These are phyloP conservation scores for Omphalotus guepiniiformis DNA, from an alignment of 768 basidiomycete species.

Conservation along the genomic window DNA sequence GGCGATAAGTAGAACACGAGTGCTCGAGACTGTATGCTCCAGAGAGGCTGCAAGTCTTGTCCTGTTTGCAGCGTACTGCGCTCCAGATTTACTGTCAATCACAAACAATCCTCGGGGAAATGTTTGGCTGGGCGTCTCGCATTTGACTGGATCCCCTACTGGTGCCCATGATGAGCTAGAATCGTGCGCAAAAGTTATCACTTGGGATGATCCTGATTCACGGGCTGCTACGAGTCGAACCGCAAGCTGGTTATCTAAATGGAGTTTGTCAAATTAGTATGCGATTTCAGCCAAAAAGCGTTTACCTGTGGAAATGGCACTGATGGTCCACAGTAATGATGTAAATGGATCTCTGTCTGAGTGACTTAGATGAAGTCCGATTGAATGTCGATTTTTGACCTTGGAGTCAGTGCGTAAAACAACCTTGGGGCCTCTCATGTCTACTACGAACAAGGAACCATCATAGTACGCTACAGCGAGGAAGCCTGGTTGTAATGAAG, in stretches of 20 bases:
- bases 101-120: conserved; percentile 48
- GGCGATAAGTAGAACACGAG: conserved; percentile 38
- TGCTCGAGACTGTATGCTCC: conserved; percentile 15
- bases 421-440: conserved; percentile 71
- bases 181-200: conserved; percentile 48
- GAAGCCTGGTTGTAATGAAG: conserved; percentile 68
- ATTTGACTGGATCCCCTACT: conserved; percentile 27
- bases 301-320: conserved; percentile 49
- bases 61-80: conserved; percentile 38
- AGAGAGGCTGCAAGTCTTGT: conserved; percentile 35
- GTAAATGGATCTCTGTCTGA: conserved; percentile 39
- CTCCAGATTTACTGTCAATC: conserved; percentile 51
- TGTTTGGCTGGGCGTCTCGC: conserved; percentile 40
- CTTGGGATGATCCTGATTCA: conserved; percentile 52
- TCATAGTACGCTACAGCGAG: conserved; percentile 65
- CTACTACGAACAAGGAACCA: conserved; percentile 58
- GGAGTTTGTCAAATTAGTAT: no score
- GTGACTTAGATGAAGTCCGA: conserved; percentile 25
- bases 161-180: conserved; percentile 33
- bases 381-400: conserved; percentile 34
- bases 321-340: conserved; percentile 65
- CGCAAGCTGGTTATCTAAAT: conserved; percentile 5
- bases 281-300: background rate
- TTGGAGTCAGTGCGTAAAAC: conserved; percentile 47
- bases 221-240: conserved; percentile 58